Evolutionary conservation across 1,284 basidiomycete genomes (phyloP), one percentile per base, ranked within the genome.

Genomic region (Heterobasidion parviporum): DNA sequence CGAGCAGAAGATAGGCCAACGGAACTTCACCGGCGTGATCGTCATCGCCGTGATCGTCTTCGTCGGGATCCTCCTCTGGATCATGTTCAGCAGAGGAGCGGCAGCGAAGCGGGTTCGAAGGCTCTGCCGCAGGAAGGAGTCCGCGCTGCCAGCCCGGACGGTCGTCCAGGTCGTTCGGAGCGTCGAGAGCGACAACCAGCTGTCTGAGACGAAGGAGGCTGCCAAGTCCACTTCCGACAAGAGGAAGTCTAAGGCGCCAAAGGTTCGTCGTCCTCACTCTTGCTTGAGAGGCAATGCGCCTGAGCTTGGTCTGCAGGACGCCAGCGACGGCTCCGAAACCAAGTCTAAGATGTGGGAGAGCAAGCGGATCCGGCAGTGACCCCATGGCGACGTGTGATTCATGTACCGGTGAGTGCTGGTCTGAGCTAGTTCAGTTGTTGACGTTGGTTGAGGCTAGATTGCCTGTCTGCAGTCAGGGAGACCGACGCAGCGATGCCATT

Each of bases 21-120:
- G 62, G 55, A 68, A 68, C 61, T 59, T 66, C 53, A 53, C 67
- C 55, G 71, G 69, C 44, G 56, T 69, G 57, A 54, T 70, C 62
- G 58, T 72, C 57, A 59, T 67, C 56, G 61, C 60, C 48, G 56
- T 63, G 20, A 56, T 72, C 53, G 56, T 65, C 47, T 12, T 66
- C 54, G 45, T 67, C 53, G 68, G 56, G 5, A 34, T 69, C 59
- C 54, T 54, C 12, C 63, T 71, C 51, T 70, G 66, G 64, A 53
- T 66, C 54, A 52, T 62, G 34, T 68, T 70, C 53, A 65, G 66
- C 26, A 62, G 61, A 55, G 62, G 64, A 41, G 38, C 38, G 38
- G 12, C 10, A 60, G 60, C 66, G 47, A 62, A 64, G 49, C 56
- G 54, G 9, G 43, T 60, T 10, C 59, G 60, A 38, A 57, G 57